Conservation (phyloP, 768 basidiomycete genomes). For the Xerocomus brunneocitrinus region DNA sequence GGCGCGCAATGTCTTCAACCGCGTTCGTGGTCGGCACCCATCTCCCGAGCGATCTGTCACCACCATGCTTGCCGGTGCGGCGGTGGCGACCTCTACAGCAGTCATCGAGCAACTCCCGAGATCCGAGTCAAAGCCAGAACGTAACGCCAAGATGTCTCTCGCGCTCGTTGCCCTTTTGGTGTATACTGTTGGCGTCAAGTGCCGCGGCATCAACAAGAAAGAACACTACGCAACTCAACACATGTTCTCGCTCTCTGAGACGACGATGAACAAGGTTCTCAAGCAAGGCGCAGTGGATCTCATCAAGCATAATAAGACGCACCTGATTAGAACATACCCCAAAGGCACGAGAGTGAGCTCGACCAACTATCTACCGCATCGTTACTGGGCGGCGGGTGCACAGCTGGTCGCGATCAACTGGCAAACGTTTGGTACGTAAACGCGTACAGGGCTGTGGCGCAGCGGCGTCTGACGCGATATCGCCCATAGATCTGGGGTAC, state of each 20-base stretch:
- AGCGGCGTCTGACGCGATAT: not conserved
- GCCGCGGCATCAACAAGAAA: slow-evolving; percentile 83
- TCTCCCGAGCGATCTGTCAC: slow-evolving; percentile 17
- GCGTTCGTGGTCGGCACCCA: slow-evolving; percentile 33
- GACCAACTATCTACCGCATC: slow-evolving; percentile 84
- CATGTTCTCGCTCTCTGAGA: slow-evolving; percentile 91
- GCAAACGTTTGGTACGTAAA: slow-evolving; percentile 84
- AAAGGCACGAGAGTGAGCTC: slow-evolving; percentile 77
- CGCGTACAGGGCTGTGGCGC: not conserved
- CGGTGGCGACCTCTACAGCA: slow-evolving; percentile 9
- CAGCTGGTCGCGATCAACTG: slow-evolving; percentile 95
- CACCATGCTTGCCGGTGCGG: slow-evolving; percentile 9
- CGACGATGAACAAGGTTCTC: slow-evolving; percentile 68
- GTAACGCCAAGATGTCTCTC: slow-evolving; percentile 68
- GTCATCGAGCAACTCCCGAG: slow-evolving; percentile 15
- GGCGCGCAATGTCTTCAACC: slow-evolving; percentile 39
- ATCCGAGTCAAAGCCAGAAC: slow-evolving; percentile 13
- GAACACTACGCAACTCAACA: slow-evolving; percentile 83
- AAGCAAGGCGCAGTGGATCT: slow-evolving; percentile 64
- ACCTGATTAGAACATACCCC: slow-evolving; percentile 84
- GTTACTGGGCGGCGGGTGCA: slow-evolving; percentile 84
- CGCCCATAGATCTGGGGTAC: slow-evolving; percentile 71
- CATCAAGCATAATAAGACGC: slow-evolving; percentile 80
- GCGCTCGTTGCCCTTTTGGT: slow-evolving; percentile 73
- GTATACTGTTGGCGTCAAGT: slow-evolving; percentile 95